Conservation (phyloP, 208 protist species). For the Vickermania ingenoplastis region DNA sequence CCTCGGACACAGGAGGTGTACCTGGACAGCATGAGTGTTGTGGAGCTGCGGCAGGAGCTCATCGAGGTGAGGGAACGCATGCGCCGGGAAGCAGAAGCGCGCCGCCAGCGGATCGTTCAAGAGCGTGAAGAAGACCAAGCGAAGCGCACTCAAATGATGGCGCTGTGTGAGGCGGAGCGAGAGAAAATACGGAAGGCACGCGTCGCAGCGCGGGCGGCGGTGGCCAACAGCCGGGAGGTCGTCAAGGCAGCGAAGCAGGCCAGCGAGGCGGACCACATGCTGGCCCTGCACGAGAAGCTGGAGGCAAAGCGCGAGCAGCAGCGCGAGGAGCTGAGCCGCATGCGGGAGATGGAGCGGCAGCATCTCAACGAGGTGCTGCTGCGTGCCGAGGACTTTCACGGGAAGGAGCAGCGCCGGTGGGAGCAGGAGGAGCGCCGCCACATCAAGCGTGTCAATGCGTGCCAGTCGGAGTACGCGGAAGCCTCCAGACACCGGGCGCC, state of each 20-base stretch:
- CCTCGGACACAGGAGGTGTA: conserved; percentile 3
- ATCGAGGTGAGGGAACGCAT: conserved; percentile 13
- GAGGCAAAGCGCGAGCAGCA: conserved; percentile 24
- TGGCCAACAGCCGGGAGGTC: conserved; percentile 11
- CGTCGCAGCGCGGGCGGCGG: conserved; percentile 15
- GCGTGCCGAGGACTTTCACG: conserved; percentile 35
- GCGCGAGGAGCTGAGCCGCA: conserved; percentile 13
- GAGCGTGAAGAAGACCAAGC: conserved; percentile 4
- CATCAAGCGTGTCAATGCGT: conserved; percentile 24
- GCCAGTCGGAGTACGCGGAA: conserved; percentile 10
- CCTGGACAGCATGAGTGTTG: conserved; percentile 14
- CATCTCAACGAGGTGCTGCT: conserved; percentile 49
- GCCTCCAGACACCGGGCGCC: background rate
- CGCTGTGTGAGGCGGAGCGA: conserved; percentile 21
- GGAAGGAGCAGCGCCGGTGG: conserved; percentile 66
- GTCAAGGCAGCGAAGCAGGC: conserved; percentile 18
- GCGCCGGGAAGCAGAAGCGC: conserved; percentile 12
- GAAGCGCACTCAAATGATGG: conserved; percentile 8
- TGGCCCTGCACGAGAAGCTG: conserved; percentile 40
- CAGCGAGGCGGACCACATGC: conserved; percentile 30
- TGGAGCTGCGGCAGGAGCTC: conserved; percentile 16
- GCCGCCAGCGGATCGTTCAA: conserved; percentile 16
- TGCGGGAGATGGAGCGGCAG: conserved; percentile 33
- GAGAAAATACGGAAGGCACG: conserved; percentile 18
- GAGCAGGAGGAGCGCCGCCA: conserved; percentile 54